Base-by-base conservation (phyloP, 2,329 filamentous ascomycete genomes). In the Polytolypa hystricis region DNA sequence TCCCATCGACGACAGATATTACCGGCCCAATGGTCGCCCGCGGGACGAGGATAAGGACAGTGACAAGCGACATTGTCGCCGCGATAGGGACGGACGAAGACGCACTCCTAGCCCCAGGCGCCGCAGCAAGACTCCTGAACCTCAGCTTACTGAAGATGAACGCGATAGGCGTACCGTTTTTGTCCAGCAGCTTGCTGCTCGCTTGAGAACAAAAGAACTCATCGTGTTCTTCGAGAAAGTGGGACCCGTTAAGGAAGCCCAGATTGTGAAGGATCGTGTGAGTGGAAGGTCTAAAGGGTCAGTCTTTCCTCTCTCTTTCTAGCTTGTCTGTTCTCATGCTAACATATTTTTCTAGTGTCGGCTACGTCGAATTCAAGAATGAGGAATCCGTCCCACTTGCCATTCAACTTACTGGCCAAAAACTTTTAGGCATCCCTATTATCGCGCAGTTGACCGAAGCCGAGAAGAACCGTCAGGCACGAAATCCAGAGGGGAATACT, bases 391-490 rank as follows among this genome's bases (percentile, higher is more conserved):
- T 98, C 52, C 73, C 80, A 55, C 79, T 83, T 67, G 91, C 93
- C 56, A 83, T 98, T 60, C 84, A 94, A 69, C 86, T 98, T 70
- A 98, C 91, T 62, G 91, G 91, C 65, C 89, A 96, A 70, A 94
- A 91, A 67, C 81, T 98, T 65, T 71, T 94, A 81, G 87, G 86
- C 72, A 95, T 98, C 49, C 91, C 91, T 41, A 93, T 98, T 60
- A 98, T 98, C 54, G 93, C 89, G 38, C 89, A 96, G 65, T 79
- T 94, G 60, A 96, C 91, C 53, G 91, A 98, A 71, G 93, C 91
- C 58, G 93, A 98, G 64, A 98, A 98, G 72, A 98, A 98, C 58
- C 86, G 91, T 51, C 89, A 94, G 70, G 85, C 86, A 46, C 85
- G 89, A 49, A 89, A 76, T 46, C 75, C 83, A 35, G 83, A 91